Evolutionary conservation across 1,139 yeast genomes (phyloP), one percentile per base, ranked within the genome.

Genomic region (Taphrina communis): DNA sequence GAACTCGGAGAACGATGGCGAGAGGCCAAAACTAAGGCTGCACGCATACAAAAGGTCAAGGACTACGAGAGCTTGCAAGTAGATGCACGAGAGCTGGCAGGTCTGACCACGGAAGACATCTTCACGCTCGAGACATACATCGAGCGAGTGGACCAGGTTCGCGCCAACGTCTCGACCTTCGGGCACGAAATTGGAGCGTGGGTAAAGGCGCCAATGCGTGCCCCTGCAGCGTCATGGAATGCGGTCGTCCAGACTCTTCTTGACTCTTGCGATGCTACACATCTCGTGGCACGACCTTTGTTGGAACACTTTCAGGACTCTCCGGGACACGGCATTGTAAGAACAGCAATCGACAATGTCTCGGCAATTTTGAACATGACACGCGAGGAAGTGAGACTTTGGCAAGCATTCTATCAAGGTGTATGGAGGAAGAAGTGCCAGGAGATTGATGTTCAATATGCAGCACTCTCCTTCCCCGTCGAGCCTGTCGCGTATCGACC

Each of bases 61-160:
- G 39, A 42, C 12, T 42, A 35, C 39, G 62, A 38, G 42, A 17
- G 44, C 31, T 12, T 44, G 46, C 41, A 42, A 58, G 17, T 17
- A 11, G 53, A 58, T 31, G 52, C 42, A 41, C 17, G 25, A 19
- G 62, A 58, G 42, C 42, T 58, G 31, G 31, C 6, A 8, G 1
- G 21, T 8, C 35, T 58, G 14, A 14, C 41, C n/a, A 58, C 53
- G 6, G 51, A 42, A 44, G 62, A 58, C 35, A n/a, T 58, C 19
- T 17, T 36, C 17, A 21, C 41, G 14, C 41, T 58, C 42, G 62
- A 58, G 19, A 58, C 62, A n/a, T 58, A 21, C 25, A 31, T 58
- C 41, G 11, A 1, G 21, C 25, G 62, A 17, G 21, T 58, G n/a
- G 52, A 58, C 2, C 42, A 36, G 5, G n/a, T 58, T 9, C 62